Base-by-base conservation (phyloP, 2,329 filamentous ascomycete genomes). In the Biscogniauxia sp. region DNA sequence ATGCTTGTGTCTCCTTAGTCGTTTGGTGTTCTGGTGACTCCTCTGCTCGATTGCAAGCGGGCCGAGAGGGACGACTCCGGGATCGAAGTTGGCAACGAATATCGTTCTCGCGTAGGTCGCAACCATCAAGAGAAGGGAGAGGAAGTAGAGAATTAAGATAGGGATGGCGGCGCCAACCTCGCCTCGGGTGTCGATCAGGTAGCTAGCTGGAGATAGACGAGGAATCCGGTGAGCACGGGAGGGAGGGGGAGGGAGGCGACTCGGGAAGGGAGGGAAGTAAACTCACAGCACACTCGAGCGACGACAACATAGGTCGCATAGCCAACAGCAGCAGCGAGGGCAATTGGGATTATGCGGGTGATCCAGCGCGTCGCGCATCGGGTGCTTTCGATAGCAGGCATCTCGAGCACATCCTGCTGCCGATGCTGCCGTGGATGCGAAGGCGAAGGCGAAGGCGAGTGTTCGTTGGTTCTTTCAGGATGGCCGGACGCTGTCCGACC, bases 301-400 rank as follows among this genome's bases (percentile, higher is more conserved):
- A 90, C 85, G 54, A 93, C 74, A 15, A 87, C 87, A 76, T 90
- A 97, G 37, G 86, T 89, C 20, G 85, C 85, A 74, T 91, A 92
- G 45, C 81, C 87, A 62, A 91, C 82, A 45, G 85, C 80, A 28
- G 82, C 88, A 37, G 87, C 75, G 50, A 96, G 83, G 55, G 94
- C 72, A 49, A 88, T 67, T 3, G 93, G 93, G 59, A 96, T 86
- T 59, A 89, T 75, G 61, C 88, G 82, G 56, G 87, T 85, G 54
- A 84, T 81, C 75, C 82, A 85, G 68, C 83, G 77, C 73, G 86
- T 87, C 55, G 80, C 77, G 65, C 79, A 76, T 66, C 69, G 72
- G 9, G 72, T 75, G 66, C 75, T 76, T 66, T 73, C 72, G 55
- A 69, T 69, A 26, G 68, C 63, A 61, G 69, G 69, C 73, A 74